Evolutionary conservation across 495 filamentous ascomycete species (phyloP).

Genomic region (Chaetomium fimeti): DNA sequence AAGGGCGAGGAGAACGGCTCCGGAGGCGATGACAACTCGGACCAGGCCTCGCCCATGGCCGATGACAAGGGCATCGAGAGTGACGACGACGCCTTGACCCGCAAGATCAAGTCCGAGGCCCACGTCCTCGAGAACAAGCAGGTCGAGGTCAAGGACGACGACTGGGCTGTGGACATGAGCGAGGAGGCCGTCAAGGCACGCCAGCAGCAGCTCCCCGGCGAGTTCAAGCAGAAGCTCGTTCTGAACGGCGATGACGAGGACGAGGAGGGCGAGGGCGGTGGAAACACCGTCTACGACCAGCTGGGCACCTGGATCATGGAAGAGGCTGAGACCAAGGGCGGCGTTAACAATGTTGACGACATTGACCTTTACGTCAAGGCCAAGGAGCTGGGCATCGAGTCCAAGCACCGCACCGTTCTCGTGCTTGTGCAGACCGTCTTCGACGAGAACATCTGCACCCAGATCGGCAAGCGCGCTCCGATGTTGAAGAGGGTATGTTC

Average conservation of each 20-base stretch:
- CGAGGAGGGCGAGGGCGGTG: constrained; percentile 72
- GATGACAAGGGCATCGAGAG: constrained; percentile 67
- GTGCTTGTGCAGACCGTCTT: constrained; percentile 94
- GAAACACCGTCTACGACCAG: constrained; percentile 80
- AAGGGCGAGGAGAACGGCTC: constrained; percentile 61
- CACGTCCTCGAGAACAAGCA: constrained; percentile 61
- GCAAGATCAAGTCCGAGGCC: constrained; percentile 80
- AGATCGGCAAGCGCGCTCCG: constrained; percentile 74
- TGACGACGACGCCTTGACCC: constrained; percentile 90
- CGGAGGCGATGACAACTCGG: constrained; percentile 61
- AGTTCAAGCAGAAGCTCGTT: constrained; percentile 85
- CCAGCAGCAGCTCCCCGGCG: constrained; percentile 81
- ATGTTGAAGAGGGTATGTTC: constrained; percentile 79
- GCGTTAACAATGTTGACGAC: constrained; percentile 72
- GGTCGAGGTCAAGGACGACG: constrained; percentile 71
- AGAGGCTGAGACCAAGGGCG: constrained; percentile 67
- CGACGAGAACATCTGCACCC: constrained; percentile 76
- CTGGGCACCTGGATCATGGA: constrained; percentile 89
- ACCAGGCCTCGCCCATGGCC: constrained; percentile 66
- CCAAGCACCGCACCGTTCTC: constrained; percentile 88
- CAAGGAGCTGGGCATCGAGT: constrained; percentile 90
- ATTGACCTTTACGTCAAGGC: constrained; percentile 94
- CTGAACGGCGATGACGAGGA: constrained; percentile 83
- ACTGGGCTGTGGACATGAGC: constrained; percentile 95
- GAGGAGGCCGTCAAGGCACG: constrained; percentile 93